phyloP scores from a whole-genome alignment of 140 eudicot genomes.

The Senecio squalidus region DNA sequence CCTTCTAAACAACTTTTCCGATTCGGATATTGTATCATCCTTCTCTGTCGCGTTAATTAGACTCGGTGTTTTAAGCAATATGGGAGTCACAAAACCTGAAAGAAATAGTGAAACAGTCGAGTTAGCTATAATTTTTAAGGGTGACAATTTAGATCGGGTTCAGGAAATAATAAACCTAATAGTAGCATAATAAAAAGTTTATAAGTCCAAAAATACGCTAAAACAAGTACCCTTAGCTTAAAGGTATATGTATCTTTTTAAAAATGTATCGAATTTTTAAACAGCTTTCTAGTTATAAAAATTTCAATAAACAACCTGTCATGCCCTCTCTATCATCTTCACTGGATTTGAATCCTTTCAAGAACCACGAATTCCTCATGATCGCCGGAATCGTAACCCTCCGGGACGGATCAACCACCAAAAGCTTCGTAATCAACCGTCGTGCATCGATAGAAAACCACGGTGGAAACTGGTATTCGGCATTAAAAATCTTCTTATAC shows the following conservation, averaged over 20 bases:
- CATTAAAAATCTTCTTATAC: constrained; percentile 58
- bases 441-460: constrained; percentile 52
- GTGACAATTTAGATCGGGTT: background rate
- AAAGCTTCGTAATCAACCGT: constrained; percentile 32
- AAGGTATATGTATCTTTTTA: background rate
- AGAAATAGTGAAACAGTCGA: background rate
- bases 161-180: too few species aligned
- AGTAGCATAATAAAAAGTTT: too few species aligned
- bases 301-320: background rate
- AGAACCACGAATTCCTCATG: constrained; percentile 47
- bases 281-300: background rate
- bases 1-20: constrained; percentile 11
- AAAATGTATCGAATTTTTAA: background rate
- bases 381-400: constrained; percentile 41
- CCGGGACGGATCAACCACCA: constrained; percentile 38
- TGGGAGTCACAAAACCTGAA: constrained; percentile 9
- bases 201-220: too few species aligned
- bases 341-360: constrained; percentile 17
- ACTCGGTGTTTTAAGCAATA: background rate
- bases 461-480: constrained; percentile 51
- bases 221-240: too few species aligned
- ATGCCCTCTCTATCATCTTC: background rate
- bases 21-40: background rate
- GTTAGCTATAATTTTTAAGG: too few species aligned
- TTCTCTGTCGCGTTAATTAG: background rate